Evolutionary conservation across 2,329 filamentous ascomycete genomes (phyloP).

Genomic region (Botrytis sinoallii): DNA sequence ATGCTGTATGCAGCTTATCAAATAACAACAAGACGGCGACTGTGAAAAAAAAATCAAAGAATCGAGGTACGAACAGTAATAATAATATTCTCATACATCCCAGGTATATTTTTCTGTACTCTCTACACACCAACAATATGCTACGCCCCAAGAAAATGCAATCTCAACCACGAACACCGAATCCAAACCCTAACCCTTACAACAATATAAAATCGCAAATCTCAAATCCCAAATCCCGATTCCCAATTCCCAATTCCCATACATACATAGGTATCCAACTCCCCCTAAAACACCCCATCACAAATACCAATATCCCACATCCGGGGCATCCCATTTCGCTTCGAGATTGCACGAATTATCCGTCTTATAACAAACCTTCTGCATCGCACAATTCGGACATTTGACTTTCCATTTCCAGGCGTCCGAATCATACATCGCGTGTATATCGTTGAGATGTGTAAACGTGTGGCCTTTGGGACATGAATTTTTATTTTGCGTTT

Average conservation of each 20-base stretch:
- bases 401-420: not conserved
- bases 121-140: not conserved
- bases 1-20: too few species aligned
- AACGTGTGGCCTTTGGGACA: conserved; percentile 6
- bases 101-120: not conserved
- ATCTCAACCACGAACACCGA: not conserved
- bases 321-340: not conserved
- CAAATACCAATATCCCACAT: conserved; percentile 5
- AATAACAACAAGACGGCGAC: not conserved
- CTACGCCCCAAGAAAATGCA: not conserved
- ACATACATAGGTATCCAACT: not conserved
- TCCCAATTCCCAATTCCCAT: too few species aligned
- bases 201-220: not conserved
- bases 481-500: not conserved
- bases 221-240: too few species aligned
- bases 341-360: not conserved
- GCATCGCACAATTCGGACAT: not conserved
- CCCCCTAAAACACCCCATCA: not conserved
- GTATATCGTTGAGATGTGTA: not conserved
- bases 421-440: not conserved
- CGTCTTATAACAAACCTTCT: not conserved
- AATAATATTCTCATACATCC: not conserved
- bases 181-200: not conserved
- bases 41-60: not conserved
- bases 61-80: not conserved